Percentiles rank a stretch among this genome's conserved stretches.
Conservation (phyloP, 257 asterid genomes). For the Gentiana dahurica region DNA sequence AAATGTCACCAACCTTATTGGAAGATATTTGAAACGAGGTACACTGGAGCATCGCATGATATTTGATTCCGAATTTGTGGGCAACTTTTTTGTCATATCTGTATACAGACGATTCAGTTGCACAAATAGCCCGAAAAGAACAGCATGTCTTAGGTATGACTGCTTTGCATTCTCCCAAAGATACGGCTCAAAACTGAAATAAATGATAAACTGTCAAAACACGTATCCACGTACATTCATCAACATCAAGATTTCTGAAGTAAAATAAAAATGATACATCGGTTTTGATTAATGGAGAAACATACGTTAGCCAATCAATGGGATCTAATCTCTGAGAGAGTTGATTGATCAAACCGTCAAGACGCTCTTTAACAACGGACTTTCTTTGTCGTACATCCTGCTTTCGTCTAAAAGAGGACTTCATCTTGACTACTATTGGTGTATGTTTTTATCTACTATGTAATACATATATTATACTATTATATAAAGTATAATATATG, state of each 20-base stretch:
- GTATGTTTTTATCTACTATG: too few relatives aligned
- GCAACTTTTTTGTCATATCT: conserved; percentile 63
- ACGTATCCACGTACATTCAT: neutral
- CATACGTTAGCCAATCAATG: conserved; percentile 98
- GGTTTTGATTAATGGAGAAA: conserved; percentile 9
- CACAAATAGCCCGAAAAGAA: conserved; percentile 90
- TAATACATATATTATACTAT: too few relatives aligned
- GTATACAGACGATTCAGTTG: conserved; percentile 76
- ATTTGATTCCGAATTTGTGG: conserved; percentile 87
- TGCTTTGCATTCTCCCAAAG: conserved; percentile 94
- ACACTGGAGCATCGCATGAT: conserved; percentile 88
- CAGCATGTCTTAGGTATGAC: conserved; percentile 85
- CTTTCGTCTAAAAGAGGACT: conserved; percentile 62
- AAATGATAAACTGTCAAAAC: conserved; percentile 18
- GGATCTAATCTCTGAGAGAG: conserved; percentile 82
- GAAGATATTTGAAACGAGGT: conserved; percentile 96
- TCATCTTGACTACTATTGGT: conserved; percentile 25
- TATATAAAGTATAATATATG: too few relatives aligned
- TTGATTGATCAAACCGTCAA: conserved; percentile 40
- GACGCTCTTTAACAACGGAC: conserved; percentile 50
- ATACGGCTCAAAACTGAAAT: conserved; percentile 82
- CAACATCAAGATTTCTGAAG: too few relatives aligned
- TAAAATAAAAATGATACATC: too few relatives aligned
- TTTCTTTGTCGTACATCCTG: conserved; percentile 41
- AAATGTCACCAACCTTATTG: conserved; percentile 65